These are phyloP conservation scores for Trichomonas tenax DNA, from an alignment of 208 protist species.

Conservation along the genomic window DNA sequence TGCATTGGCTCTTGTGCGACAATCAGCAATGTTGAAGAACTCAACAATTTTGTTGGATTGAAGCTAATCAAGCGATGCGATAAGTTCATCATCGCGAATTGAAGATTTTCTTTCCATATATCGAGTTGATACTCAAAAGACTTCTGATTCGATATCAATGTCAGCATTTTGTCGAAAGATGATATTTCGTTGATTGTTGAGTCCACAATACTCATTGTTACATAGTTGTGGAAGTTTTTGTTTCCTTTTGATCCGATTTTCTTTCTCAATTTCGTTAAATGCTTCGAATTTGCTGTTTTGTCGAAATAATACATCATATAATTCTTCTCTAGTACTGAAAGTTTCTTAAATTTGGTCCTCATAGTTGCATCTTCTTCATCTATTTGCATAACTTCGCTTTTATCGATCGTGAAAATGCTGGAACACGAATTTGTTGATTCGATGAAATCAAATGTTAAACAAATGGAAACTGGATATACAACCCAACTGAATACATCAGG, in stretches of 20 bases:
- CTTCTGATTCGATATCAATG: neutral
- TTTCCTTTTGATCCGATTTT: neutral
- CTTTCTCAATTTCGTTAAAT: neutral
- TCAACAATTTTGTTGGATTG: neutral
- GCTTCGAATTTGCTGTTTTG: neutral
- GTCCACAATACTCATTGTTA: neutral
- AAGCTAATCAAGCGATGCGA: neutral
- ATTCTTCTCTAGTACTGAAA: neutral
- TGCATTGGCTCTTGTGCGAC: neutral
- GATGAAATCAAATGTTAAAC: neutral
- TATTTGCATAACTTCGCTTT: neutral
- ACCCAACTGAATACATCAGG: neutral
- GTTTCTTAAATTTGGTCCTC: neutral
- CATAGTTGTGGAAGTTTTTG: neutral
- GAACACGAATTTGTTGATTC: neutral
- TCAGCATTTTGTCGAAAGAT: neutral
- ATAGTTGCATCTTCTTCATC: neutral
- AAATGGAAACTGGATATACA: neutral
- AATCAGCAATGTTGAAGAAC: neutral
- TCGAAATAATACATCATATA: neutral
- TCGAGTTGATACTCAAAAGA: neutral
- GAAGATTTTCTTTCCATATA: neutral
- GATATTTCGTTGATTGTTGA: neutral
- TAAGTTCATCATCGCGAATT: neutral
- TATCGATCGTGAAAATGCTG: neutral